Conservation (phyloP, 345 rosid species). For the Syzygium aqueum region DNA sequence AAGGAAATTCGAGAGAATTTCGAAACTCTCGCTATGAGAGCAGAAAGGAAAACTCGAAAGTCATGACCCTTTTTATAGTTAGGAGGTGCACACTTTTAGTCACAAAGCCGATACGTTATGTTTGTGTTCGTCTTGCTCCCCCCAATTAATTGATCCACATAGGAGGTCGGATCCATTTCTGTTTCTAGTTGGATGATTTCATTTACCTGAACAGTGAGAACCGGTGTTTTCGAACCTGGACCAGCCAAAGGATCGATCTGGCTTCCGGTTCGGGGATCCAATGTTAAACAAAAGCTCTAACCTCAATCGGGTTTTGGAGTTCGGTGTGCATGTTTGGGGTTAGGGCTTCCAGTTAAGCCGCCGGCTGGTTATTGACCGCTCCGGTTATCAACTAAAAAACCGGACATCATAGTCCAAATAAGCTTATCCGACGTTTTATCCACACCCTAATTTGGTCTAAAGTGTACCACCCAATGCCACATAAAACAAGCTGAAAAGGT, state of each 20-base stretch:
- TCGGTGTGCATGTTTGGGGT: no score
- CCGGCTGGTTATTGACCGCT: not conserved
- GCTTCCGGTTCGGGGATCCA: not conserved
- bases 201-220: not conserved
- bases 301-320: not conserved
- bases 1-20: not conserved
- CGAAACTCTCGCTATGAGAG: rapidly evolving
- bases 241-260: not conserved
- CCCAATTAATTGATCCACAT: not conserved
- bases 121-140: not conserved
- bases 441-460: not conserved
- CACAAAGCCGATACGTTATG: not conserved
- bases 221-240: not conserved
- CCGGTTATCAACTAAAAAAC: not conserved
- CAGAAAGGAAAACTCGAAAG: not conserved
- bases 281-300: not conserved
- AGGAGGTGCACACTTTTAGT: not conserved
- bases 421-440: not conserved
- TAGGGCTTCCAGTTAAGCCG: not conserved
- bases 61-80: not conserved
- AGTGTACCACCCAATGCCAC: not conserved
- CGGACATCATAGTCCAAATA: no score
- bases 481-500: no score
- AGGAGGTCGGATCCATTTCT: not conserved
- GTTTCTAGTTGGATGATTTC: not conserved